Percentiles rank a stretch among this genome's conserved stretches.
Conservation (phyloP, 208 protist genomes). For the Polymyxa betae region DNA sequence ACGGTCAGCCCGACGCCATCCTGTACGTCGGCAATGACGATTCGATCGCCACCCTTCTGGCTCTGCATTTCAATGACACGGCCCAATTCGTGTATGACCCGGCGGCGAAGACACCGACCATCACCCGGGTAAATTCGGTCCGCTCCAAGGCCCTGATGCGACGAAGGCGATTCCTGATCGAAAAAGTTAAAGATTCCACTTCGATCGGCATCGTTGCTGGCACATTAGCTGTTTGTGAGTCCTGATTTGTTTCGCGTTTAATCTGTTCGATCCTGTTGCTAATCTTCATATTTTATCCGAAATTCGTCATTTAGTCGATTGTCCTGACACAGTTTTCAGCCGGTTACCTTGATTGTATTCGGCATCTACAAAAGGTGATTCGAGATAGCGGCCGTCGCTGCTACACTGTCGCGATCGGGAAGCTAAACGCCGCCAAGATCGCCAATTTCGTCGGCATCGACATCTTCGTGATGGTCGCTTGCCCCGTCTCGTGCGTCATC, state of each 20-base stretch:
- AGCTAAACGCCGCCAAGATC: slow-evolving; percentile 38
- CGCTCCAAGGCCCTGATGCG: background rate
- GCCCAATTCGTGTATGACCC: slow-evolving; percentile 24
- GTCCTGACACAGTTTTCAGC: slow-evolving; percentile 1
- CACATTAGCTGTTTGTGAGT: slow-evolving; percentile 51
- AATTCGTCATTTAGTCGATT: slow-evolving; percentile 27
- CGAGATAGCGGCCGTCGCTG: background rate
- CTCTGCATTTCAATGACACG: slow-evolving; percentile 14
- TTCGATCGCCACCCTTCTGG: background rate
- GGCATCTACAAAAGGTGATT: slow-evolving; percentile 20
- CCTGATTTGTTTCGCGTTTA: background rate
- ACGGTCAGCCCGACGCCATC: background rate
- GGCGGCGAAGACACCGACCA: background rate
- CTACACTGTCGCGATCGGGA: slow-evolving; percentile 31
- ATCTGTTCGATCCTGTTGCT: background rate
- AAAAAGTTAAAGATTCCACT: slow-evolving; percentile 28
- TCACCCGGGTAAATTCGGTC: background rate
- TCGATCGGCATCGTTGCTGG: slow-evolving; percentile 53
- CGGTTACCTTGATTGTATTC: slow-evolving; percentile 25
- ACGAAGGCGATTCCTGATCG: slow-evolving; percentile 22
- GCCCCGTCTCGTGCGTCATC: slow-evolving; percentile 44
- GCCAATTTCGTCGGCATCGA: slow-evolving; percentile 44
- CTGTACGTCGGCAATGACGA: slow-evolving; percentile 39
- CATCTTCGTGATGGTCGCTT: slow-evolving; percentile 48
- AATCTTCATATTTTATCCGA: background rate